phyloP scores from a whole-genome alignment of 139 green algal genomes.

The Closterium sp. region DNA sequence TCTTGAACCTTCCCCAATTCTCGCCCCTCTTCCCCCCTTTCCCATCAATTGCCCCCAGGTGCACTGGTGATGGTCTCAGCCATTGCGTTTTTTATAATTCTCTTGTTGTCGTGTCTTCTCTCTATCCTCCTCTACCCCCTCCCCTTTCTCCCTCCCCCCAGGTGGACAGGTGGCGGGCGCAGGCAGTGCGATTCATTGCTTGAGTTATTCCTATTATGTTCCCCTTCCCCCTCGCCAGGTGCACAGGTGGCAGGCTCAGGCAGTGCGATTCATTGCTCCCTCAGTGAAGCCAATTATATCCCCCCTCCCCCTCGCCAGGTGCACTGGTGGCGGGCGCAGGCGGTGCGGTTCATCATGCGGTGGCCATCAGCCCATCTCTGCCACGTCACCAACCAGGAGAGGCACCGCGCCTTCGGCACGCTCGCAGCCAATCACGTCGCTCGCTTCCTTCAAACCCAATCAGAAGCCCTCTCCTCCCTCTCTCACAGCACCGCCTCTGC shows the following conservation, averaged over 20 bases:
- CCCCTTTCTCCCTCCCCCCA: constrained; percentile 12
- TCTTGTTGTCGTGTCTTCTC: neutral
- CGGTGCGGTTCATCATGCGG: constrained; percentile 32
- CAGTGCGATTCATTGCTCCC: neutral
- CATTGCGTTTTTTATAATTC: neutral
- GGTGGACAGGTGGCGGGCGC: neutral
- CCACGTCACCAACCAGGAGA: constrained; percentile 32
- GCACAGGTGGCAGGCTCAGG: constrained; percentile 10
- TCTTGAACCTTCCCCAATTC: too few species aligned
- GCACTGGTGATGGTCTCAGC: too few species aligned
- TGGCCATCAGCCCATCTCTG: constrained; percentile 32
- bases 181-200: neutral
- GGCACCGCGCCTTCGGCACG: constrained; percentile 1
- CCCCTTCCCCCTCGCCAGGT: neutral
- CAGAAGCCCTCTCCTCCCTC: neutral
- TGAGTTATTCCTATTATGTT: neutral
- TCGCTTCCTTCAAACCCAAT: neutral
- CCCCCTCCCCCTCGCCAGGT: neutral
- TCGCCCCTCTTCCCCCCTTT: too few species aligned
- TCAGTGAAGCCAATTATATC: too few species aligned
- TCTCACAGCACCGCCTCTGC: neutral
- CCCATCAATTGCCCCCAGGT: too few species aligned
- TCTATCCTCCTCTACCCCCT: constrained; percentile 18
- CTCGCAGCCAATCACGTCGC: neutral
- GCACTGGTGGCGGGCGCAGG: constrained; percentile 1